These are phyloP conservation scores for Septoria linicola DNA, from an alignment of 2,329 filamentous ascomycete species.

Conservation along the genomic window DNA sequence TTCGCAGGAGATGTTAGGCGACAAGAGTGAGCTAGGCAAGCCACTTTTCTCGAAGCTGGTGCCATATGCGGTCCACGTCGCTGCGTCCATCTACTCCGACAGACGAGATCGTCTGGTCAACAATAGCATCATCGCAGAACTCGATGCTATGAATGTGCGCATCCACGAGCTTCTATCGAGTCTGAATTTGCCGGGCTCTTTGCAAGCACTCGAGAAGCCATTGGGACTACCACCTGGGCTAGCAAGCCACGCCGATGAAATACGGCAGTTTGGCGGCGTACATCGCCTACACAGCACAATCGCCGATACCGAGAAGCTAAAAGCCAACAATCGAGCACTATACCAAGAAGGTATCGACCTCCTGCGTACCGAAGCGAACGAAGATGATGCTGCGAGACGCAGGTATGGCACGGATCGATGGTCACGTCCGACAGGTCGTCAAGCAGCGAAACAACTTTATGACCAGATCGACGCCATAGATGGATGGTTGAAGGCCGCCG, in stretches of 20 bases:
- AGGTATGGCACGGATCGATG: conserved; percentile 88
- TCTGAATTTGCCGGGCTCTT: conserved; percentile 82
- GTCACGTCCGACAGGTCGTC: conserved; percentile 66
- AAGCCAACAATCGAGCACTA: conserved; percentile 70
- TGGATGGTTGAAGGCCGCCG: conserved; percentile 75
- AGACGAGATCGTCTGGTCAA: conserved; percentile 87
- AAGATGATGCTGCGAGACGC: conserved; percentile 71
- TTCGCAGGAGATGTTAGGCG: conserved; percentile 76
- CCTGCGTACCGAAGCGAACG: conserved; percentile 74
- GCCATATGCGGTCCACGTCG: conserved; percentile 91
- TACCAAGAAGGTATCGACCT: conserved; percentile 82
- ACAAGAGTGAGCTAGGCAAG: conserved; percentile 72
- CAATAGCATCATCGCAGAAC: conserved; percentile 77
- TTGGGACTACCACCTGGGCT: conserved; percentile 82
- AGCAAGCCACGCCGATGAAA: conserved; percentile 87
- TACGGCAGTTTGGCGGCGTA: conserved; percentile 84
- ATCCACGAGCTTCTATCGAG: conserved; percentile 77
- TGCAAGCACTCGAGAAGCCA: conserved; percentile 93
- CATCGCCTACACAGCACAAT: conserved; percentile 75
- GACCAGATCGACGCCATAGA: conserved; percentile 74
- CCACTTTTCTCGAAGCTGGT: conserved; percentile 89
- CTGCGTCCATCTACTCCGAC: conserved; percentile 92
- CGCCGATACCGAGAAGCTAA: conserved; percentile 86
- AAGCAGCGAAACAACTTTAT: conserved; percentile 72
- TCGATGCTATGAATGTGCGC: conserved; percentile 76